phyloP scores from a whole-genome alignment of 2,329 filamentous ascomycete species.

The Huntiella omanensis region DNA sequence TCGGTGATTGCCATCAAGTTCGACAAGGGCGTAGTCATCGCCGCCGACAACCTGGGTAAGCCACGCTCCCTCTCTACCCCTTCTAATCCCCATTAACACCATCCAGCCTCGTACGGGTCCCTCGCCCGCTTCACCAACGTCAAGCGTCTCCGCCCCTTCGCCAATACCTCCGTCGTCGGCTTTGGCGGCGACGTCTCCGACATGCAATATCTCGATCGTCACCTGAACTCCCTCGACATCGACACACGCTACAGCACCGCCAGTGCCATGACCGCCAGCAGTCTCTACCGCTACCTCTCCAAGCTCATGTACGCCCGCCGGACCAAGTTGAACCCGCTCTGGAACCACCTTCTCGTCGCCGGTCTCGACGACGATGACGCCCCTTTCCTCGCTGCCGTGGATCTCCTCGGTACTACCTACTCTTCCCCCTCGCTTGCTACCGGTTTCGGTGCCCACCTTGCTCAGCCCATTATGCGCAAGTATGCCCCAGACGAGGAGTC shows the following conservation, averaged over 20 bases:
- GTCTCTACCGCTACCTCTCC: constrained; percentile 88
- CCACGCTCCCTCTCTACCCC: constrained; percentile 6
- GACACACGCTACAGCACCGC: constrained; percentile 60
- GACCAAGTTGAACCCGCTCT: constrained; percentile 88
- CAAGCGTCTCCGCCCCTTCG: constrained; percentile 83
- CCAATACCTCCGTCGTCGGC: constrained; percentile 65
- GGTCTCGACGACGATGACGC: constrained; percentile 62
- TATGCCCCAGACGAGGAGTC: constrained; percentile 70
- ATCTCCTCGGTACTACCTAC: constrained; percentile 86
- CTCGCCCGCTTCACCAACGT: constrained; percentile 92
- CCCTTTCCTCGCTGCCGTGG: constrained; percentile 81
- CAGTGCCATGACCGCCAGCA: constrained; percentile 57
- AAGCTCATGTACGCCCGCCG: constrained; percentile 94
- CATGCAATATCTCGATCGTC: constrained; percentile 95
- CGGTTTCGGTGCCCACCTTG: constrained; percentile 82
- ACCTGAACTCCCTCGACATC: constrained; percentile 72
- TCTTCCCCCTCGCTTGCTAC: constrained; percentile 75
- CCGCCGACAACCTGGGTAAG: constrained; percentile 85
- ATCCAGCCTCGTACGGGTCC: constrained; percentile 86
- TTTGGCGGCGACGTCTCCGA: constrained; percentile 96
- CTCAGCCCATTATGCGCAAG: constrained; percentile 75
- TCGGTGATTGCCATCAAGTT: constrained; percentile 92
- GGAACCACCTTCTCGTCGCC: constrained; percentile 87
- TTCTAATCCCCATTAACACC: background rate
- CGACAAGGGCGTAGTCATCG: constrained; percentile 89